These are phyloP conservation scores for Hymenoscyphus fraxineus DNA, from an alignment of 2,329 filamentous ascomycete genomes.

Conservation along the genomic window DNA sequence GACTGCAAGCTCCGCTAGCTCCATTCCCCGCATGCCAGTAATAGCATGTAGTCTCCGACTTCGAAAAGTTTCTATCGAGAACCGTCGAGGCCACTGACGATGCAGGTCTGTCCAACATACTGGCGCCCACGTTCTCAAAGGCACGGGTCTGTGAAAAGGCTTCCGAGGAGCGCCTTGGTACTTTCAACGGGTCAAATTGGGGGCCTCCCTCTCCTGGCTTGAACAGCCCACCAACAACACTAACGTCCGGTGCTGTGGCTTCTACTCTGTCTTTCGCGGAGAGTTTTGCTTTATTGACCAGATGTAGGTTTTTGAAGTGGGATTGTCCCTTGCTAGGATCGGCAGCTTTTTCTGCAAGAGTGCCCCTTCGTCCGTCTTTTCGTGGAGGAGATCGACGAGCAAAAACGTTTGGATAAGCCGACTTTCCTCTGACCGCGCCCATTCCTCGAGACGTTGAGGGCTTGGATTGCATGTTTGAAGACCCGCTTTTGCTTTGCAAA, in stretches of 20 bases:
- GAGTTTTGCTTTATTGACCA: slow-evolving; percentile 41
- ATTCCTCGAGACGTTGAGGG: slow-evolving; percentile 12
- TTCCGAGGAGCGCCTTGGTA: background rate
- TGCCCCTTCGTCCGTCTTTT: slow-evolving; percentile 12
- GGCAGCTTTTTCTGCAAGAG: slow-evolving; percentile 28
- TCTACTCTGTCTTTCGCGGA: slow-evolving; percentile 44
- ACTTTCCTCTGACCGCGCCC: slow-evolving; percentile 24
- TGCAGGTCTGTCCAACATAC: background rate
- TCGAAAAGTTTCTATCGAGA: background rate
- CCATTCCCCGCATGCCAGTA: slow-evolving; percentile 13
- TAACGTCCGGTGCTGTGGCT: slow-evolving; percentile 38
- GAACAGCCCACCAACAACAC: slow-evolving; percentile 29
- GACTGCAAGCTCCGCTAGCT: slow-evolving; percentile 6
- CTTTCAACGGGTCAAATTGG: background rate
- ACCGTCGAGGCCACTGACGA: background rate
- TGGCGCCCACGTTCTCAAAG: background rate
- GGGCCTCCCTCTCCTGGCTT: slow-evolving; percentile 22
- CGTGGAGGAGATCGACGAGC: slow-evolving; percentile 10
- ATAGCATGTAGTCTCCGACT: slow-evolving; percentile 9
- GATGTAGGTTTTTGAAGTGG: slow-evolving; percentile 39
- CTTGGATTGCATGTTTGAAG: slow-evolving; percentile 6
- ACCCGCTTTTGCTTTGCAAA: background rate
- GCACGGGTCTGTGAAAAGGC: background rate
- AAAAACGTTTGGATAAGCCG: slow-evolving; percentile 26
- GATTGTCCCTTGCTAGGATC: slow-evolving; percentile 42